These are phyloP conservation scores for Prunus armeniaca DNA, from an alignment of 306 rosid species.

Conservation along the genomic window DNA sequence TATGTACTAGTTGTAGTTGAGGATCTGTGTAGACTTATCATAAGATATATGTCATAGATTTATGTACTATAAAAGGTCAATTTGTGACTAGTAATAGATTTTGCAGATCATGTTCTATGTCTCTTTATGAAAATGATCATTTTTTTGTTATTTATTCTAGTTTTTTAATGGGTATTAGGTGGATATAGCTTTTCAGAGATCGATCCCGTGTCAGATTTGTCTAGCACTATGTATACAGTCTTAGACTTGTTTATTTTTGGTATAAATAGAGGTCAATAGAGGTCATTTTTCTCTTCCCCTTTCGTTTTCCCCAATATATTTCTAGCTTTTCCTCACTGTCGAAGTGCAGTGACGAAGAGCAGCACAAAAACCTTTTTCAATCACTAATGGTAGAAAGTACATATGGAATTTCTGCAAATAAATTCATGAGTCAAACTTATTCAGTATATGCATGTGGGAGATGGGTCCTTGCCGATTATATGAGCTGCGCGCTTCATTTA, in stretches of 20 bases:
- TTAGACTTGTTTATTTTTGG: background rate
- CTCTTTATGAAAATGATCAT: background rate
- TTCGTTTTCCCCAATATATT: background rate
- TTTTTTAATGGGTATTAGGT: background rate
- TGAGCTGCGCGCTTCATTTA: background rate
- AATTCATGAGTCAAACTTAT: background rate
- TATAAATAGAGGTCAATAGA: constrained; percentile 1
- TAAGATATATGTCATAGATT: constrained; percentile 17
- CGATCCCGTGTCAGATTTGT: constrained; percentile 19
- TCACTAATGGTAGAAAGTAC: background rate
- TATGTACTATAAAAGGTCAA: constrained; percentile 22
- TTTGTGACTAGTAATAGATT: constrained; percentile 24
- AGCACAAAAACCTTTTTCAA: background rate
- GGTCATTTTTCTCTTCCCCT: constrained; percentile 8
- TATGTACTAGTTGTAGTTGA: constrained; percentile 4
- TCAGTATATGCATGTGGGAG: background rate
- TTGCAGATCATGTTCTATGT: constrained; percentile 34
- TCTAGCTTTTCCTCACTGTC: background rate
- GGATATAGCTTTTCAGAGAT: constrained; percentile 5
- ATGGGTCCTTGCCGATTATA: constrained; percentile 9
- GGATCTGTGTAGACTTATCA: constrained; percentile 1
- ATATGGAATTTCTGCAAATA: background rate
- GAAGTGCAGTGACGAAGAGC: background rate
- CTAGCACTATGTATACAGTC: constrained; percentile 1
- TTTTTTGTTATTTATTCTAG: background rate